Evolutionary conservation across 805 yeast genomes (phyloP), one percentile per base, ranked within the genome.

Genomic region (Metschnikowia kunwiensis): DNA sequence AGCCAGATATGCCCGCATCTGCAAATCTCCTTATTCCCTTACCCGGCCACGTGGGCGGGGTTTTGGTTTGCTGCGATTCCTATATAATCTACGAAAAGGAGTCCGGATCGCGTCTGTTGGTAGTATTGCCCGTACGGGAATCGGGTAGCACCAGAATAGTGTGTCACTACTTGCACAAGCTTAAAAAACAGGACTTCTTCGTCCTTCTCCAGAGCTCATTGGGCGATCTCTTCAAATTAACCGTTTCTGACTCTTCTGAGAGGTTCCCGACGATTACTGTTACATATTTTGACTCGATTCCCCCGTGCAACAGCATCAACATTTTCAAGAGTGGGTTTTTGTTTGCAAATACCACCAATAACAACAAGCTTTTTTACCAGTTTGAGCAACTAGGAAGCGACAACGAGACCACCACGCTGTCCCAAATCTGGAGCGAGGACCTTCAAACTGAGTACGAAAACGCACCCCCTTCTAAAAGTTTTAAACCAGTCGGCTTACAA

Each of bases 251-350:
- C 22, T 22, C 28, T 17, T 19, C 30, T 9, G 41, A 32, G 32
- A 28, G 36, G 24, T 33, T 32, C 24, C 40, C 40, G 9, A 11
- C 5, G n/a, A 22, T 36, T 5, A 64, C 58, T 9, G 67, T 83
- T 10, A 66, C 75, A 11, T 88, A 83, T 51, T 89, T 91, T 58
- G 96, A 86, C 53, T 72, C 95, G 0, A 69, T 86, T 23, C 84
- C 88, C 2, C 56, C 72, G 1, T 72, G 84, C 17, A 65, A 68
- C 14, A 54, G 71, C 5, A 49, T 91, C 9, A 64, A 71, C 25
- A 76, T 91, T 27, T 70, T 88, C 44, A 81, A 74, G 45, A 73
- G 84, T 5, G 98, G 97, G 0, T 83, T 78, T 46, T 50, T 91
- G 24, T 85, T 77, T 55, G 83, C 82, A 1, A 79, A 80, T 43